Base-by-base conservation (phyloP, 2,329 filamentous ascomycete genomes). In the Aureobasidium zeae region DNA sequence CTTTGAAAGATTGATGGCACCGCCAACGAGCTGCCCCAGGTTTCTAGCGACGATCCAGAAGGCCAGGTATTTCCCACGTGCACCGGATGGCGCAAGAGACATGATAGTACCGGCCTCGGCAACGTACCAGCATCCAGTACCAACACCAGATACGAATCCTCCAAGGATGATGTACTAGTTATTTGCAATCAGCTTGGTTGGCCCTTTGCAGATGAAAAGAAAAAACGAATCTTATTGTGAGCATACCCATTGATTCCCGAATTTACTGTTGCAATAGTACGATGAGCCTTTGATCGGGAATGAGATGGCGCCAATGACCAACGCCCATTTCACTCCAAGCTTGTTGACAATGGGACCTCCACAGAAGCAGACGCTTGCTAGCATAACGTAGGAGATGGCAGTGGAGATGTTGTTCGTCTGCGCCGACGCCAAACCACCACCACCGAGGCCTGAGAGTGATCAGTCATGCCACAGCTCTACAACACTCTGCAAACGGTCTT, bases 161-260 rank as follows among this genome's bases (percentile, higher is more conserved):
- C 64, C 66, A 38, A 66, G 60, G 30, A 65, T 66, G 35, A 68
- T 69, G 1, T 63, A 67, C 2, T 65, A 63, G 38, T 64, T 62
- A 1, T 63, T 63, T 24, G 65, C 66, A 15, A 65, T 66, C n/a
- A n/a, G n/a, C n/a, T n/a, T n/a, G n/a, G n/a, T n/a, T n/a, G n/a
- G n/a, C n/a, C n/a, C n/a, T n/a, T n/a, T n/a, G n/a, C n/a, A n/a
- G 69, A 55, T 53, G 65, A 66, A 54, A 66, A 65, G 46, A 66
- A 66, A 69, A 69, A n/a, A n/a, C n/a, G n/a, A n/a, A n/a, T n/a
- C n/a, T n/a, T n/a, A n/a, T n/a, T n/a, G n/a, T n/a, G 15, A 15
- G n/a, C 28, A 15, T 24, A 45, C 43, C 43, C 43, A 45, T 38
- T 45, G 43, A 12, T 37, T 45, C 6, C 43, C 43, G 10, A 45